Conservation (phyloP, 176 grass and related monocot genomes). For the Bromus sterilis region DNA sequence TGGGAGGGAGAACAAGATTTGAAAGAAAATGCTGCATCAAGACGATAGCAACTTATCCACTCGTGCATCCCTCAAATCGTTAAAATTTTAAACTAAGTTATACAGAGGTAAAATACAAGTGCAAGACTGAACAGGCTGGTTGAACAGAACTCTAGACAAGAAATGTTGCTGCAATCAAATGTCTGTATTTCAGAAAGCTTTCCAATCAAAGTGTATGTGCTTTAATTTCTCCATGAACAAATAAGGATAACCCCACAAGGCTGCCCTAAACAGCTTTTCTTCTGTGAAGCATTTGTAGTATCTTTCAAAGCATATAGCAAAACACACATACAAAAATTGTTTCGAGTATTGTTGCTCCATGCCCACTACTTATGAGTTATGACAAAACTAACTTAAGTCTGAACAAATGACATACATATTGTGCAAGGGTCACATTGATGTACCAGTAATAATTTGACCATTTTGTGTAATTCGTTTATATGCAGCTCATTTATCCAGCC, state of each 20-base stretch:
- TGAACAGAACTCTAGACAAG: conserved; percentile 4
- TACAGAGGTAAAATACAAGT: background rate
- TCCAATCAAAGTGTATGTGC: background rate
- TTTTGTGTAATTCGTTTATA: background rate
- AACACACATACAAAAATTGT: background rate
- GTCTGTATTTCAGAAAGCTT: background rate
- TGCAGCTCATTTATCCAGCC: background rate
- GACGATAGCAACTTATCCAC: background rate
- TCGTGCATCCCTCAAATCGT: background rate
- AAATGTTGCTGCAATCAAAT: background rate
- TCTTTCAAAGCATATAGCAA: background rate
- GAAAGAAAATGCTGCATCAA: background rate
- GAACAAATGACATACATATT: conserved; percentile 6
- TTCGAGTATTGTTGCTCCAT: background rate
- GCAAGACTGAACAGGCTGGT: background rate
- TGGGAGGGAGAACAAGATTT: conserved; percentile 13
- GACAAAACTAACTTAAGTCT: background rate
- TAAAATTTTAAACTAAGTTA: background rate
- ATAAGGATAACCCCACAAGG: background rate
- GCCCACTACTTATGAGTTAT: background rate
- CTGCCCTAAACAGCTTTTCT: background rate
- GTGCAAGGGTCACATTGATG: background rate
- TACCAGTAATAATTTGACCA: background rate
- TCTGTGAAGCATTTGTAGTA: background rate
- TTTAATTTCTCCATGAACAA: background rate